Base-by-base conservation (phyloP, 106 monocot genomes). In the Acorus calamus region DNA sequence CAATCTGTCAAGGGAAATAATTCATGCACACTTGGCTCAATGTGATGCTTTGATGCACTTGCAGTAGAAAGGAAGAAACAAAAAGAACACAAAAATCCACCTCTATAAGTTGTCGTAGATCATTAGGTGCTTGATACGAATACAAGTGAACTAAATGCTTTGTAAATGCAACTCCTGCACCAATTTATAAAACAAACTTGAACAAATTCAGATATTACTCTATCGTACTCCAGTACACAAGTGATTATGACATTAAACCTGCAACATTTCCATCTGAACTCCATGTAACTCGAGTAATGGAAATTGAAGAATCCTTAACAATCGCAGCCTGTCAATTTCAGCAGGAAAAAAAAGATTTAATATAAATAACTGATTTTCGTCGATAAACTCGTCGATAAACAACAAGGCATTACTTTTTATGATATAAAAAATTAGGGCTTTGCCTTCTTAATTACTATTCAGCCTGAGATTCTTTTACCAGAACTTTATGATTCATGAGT, bases 181-280 rank as follows among this genome's bases (percentile, higher is more conserved):
- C 46, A 56, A 64, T 10, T 28, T 28, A 28, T 28, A 55, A 67
- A 62, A 50, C 11, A 70, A 10, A 49, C 44, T 52, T 41, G 67
- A 52, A 41, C 4, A 71, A 57, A 63, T 61, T 28, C 28, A 28
- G 28, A 28, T 28, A 28, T 28, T 28, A 28, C 28, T 28, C 28
- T 28, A 28, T 28, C 28, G 1, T 28, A 28, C 28, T 28, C 12
- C 7, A 7, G 6, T 0, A 55, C 10, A 13, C 11, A 51, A 48
- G 4, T 46, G n/a, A 6, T 42, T 9, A 64, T 47, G 42, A 7
- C 45, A 28, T 51, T 13, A 7, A 2, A 57, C 87, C 87, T 59
- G 80, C 78, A 55, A 87, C 74, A 61, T 13, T 80, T 72, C 87
- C 87, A 72, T 87, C 87, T 72, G 87, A 74, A 69, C 74, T 87